Conservation (phyloP, 2,329 filamentous ascomycete species). For the Colletotrichum somersetense region DNA sequence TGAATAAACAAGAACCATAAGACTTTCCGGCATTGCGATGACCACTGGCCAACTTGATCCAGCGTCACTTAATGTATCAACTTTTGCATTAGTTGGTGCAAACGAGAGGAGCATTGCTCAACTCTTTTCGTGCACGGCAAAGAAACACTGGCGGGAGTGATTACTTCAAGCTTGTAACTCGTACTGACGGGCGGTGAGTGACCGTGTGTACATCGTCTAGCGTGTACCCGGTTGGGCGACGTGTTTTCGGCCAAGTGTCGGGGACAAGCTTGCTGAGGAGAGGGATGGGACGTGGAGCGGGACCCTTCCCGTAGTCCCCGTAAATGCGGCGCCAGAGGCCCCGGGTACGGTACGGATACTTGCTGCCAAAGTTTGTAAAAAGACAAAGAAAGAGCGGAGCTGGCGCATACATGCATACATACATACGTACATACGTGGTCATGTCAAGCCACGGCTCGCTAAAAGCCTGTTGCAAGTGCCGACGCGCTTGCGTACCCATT, state of each 20-base stretch:
- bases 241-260: conserved; percentile 22
- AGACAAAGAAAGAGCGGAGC: too few relatives aligned
- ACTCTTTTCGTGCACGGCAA: conserved; percentile 5
- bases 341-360: neutral
- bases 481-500: neutral
- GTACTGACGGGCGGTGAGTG: conserved; percentile 16
- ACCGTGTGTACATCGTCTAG: neutral
- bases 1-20: neutral
- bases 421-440: conserved; percentile 5
- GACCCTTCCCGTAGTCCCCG: conserved; percentile 23
- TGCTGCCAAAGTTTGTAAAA: neutral
- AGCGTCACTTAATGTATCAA: neutral
- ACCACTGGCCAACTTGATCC: neutral
- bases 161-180: conserved; percentile 31
- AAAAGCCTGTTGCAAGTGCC: neutral
- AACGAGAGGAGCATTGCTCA: conserved; percentile 17
- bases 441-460: neutral
- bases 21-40: neutral
- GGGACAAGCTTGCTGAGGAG: conserved; percentile 25
- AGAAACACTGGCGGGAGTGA: conserved; percentile 7
- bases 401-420: too few relatives aligned
- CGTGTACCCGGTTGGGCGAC: conserved; percentile 14
- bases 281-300: conserved; percentile 20
- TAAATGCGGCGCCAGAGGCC: conserved; percentile 5
- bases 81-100: conserved; percentile 12